Base-by-base conservation (phyloP, 1,284 basidiomycete genomes). In the Ceratobasidium sp. region DNA sequence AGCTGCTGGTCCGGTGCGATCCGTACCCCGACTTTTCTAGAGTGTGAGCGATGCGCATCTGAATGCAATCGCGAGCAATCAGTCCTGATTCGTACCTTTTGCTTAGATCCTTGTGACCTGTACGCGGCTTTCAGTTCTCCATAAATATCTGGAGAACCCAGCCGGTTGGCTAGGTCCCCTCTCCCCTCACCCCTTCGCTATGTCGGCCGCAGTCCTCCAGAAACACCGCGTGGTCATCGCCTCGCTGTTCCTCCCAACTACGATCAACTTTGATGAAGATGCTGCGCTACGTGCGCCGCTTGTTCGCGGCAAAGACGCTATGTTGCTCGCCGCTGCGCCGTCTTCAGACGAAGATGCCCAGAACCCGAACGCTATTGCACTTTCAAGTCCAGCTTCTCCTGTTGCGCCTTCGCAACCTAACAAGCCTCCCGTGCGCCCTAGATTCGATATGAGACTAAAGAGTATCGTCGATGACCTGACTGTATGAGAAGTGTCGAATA, bases 391-490 rank as follows among this genome's bases (percentile, higher is more conserved):
- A 16, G 55, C 30, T 4, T 48, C 55, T 8, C 55, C 53, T 2
- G 48, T 30, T 18, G 2, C 16, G 12, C 53, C 67, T n/a, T 21
- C 46, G 8, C 32, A 60, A 5, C 53, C 53, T 5, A 21, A 28
- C 34, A 71, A 60, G 32, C 21, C 55, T 36, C 60, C 72, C 2
- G 30, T 53, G 16, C 50, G 50, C 39, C 39, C 73, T 45, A 74
- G 60, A 41, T 70, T 73, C 32, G 52, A 53, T 41, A 23, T 55
- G 26, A 30, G 58, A 0, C 78, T 88, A 61, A 86, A 82, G 79
- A 91, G 90, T 76, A 92, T 93, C 75, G 88, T 93, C 52, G 90
- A 92, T 12, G 91, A 92, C 79, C 84, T 92, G 60, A 86, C 84
- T 75, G 86, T 85, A 78, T 90, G 89, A 34, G 8, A 46, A 23